These are phyloP conservation scores for Leptographium lundbergii DNA, from an alignment of 2,329 filamentous ascomycete genomes.

Conservation along the genomic window DNA sequence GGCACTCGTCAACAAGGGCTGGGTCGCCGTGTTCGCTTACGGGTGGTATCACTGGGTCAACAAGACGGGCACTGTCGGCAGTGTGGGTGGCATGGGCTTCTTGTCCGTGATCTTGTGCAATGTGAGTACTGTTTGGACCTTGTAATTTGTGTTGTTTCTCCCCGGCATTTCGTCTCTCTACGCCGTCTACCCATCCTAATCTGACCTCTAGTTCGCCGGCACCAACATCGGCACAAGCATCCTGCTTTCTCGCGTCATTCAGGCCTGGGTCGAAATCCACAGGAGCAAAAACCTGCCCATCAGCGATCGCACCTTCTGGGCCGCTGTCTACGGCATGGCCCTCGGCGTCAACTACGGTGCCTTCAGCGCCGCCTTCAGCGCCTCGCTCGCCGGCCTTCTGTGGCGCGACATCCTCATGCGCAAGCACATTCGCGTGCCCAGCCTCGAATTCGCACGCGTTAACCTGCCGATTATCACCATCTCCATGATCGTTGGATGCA, in stretches of 20 bases:
- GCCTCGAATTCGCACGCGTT: conserved; percentile 52
- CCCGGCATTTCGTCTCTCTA: too few species aligned
- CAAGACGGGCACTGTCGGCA: conserved; percentile 55
- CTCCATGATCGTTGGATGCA: conserved; percentile 50
- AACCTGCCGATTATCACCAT: conserved; percentile 61
- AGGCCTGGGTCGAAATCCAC: conserved; percentile 54
- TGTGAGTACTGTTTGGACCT: conserved; percentile 32
- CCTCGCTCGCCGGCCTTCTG: conserved; percentile 56
- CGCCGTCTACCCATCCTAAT: too few species aligned
- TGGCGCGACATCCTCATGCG: conserved; percentile 59
- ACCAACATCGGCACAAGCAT: conserved; percentile 70
- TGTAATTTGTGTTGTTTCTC: background rate
- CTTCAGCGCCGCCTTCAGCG: conserved; percentile 60
- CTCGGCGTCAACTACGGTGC: conserved; percentile 64
- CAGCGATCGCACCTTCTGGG: conserved; percentile 56
- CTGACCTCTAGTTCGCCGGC: conserved; percentile 48
- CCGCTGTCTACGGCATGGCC: conserved; percentile 62
- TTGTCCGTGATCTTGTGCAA: conserved; percentile 60
- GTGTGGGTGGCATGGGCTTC: conserved; percentile 61
- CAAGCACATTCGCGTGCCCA: conserved; percentile 54
- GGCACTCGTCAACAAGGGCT: conserved; percentile 59
- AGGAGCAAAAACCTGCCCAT: conserved; percentile 32
- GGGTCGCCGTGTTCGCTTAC: conserved; percentile 60
- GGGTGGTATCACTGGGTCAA: conserved; percentile 63
- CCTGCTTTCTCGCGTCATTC: conserved; percentile 56